A percentile compares a stretch with the other conserved stretches of the same genome.
Evolutionary conservation across 202 grass and related monocot genomes (phyloP).

Genomic region (Zoysia matrella): DNA sequence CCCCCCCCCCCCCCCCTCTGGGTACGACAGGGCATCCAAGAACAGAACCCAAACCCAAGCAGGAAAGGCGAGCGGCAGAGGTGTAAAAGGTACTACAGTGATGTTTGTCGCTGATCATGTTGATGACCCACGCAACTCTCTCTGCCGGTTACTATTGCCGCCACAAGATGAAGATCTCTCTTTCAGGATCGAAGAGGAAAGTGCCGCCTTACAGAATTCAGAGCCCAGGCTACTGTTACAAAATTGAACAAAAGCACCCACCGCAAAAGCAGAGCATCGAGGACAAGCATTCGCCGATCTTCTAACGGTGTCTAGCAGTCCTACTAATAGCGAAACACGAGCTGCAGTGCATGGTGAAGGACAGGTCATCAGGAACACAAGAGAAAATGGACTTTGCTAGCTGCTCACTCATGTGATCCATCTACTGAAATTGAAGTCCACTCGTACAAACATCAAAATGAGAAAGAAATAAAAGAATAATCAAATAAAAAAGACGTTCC

Average conservation of each 20-base stretch:
- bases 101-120: too few species aligned
- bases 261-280: neutral
- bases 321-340: neutral
- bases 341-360: neutral
- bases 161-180: conserved; percentile 11
- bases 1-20: neutral
- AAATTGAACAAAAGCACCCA: neutral
- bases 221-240: neutral
- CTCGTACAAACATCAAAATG: conserved; percentile 17
- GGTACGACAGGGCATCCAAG: conserved; percentile 37
- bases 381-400: neutral
- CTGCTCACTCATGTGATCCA: neutral
- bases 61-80: neutral
- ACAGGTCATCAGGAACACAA: neutral
- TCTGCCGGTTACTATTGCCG: neutral
- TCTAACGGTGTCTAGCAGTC: neutral
- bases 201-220: neutral
- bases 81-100: neutral
- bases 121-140: neutral
- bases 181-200: neutral
- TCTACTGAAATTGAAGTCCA: neutral
- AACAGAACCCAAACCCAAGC: conserved; percentile 24
- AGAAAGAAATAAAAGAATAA: neutral
- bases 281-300: neutral
- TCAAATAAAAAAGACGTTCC: neutral